Base-by-base conservation (phyloP, 1,284 basidiomycete species). In the Wallemia hederae region DNA sequence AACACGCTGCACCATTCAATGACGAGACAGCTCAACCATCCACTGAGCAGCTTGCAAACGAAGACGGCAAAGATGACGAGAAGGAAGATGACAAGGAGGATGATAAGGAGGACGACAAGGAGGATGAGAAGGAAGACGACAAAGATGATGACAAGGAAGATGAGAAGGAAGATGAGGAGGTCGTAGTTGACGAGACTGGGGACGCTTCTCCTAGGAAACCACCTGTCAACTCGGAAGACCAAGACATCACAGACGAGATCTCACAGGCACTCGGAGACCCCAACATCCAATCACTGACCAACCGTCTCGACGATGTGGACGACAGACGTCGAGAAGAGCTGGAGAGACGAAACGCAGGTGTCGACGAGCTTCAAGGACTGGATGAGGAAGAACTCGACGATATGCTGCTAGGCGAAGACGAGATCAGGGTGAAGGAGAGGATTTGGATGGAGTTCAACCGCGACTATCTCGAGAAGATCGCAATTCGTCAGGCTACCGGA, bases 401-500 rank as follows among this genome's bases (percentile, higher is more conserved):
- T 26, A 86, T 73, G 69, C 76, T 94, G 62, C 72, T 96, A 58
- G 81, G 77, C 14, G 81, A 85, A 58, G 85, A 86, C 26, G 92
- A 97, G 70, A 82, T 87, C 3, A 80, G 78, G 68, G 78, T 89
- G 67, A 94, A 91, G 70, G 89, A 92, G 67, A 80, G 90, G 26
- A 80, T 98, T 22, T 98, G 94, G 94, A 85, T 97, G 63, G 89
- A 92, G 71, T 77, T 90, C 69, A 98, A 98, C 72, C 80, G 79
- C 65, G 89, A 94, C 60, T 98, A 94, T 73, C 73, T 98, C 59
- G 86, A 94, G 69, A 81, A 84, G 28, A 75, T 91, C 57, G 87
- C 86, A 63, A 80, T 85, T 86, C 7, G 59, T 5, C 56, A 31
- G 14, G 33, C 56, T 59, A 26, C 33, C 17, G 61, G 31, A 57